Evolutionary conservation across 2,329 filamentous ascomycete genomes (phyloP), one percentile per base, ranked within the genome.

Genomic region (Scopulariopsis brevicaulis): DNA sequence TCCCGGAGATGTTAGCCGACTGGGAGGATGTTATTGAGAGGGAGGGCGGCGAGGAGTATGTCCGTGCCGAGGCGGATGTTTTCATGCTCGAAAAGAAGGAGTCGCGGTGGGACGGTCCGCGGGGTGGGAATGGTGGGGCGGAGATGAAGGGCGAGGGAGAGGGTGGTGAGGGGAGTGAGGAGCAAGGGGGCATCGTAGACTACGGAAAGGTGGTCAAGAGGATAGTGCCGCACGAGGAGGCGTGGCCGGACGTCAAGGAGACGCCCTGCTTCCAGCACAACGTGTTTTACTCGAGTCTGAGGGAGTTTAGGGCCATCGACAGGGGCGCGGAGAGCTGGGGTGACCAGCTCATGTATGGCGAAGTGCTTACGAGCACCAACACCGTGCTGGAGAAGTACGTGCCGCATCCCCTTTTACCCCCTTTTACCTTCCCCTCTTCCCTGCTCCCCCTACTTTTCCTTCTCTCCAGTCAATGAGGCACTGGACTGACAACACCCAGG

Each of bases 331-430:
- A 81, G 3, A 73, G 81, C 25, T 97, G 95, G 77, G 94, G 94
- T 4, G 81, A 85, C 55, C 75, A 81, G 55, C 71, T 99, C 3
- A 76, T 97, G 62, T 97, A 97, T 66, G 92, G 88, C 57, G 90
- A 96, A 69, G 90, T 96, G 7, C 79, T 96, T 18, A 96, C 93
- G 2, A 96, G 90, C 69, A 99, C 94, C 32, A 96, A 93, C 71
- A 96, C 92, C 0, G 77, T 97, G 5, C 79, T 96, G 7, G 94
- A 97, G 66, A 96, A 94, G 87, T 89, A 70, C 24, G 7, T n/a
- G 7, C 18, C 4, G 4, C 37, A 14, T 40, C 12, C 4, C 37
- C 37, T 40, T 10, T 40, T 10, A 40, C 18, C 12, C 18, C 4
- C 37, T 3, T 32, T 5, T 22, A 2, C 0, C 0, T 28, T 12